Evolutionary conservation across 257 asterid species (phyloP), one percentile per base, ranked within the genome.

Genomic region (Primulina tabacum): DNA sequence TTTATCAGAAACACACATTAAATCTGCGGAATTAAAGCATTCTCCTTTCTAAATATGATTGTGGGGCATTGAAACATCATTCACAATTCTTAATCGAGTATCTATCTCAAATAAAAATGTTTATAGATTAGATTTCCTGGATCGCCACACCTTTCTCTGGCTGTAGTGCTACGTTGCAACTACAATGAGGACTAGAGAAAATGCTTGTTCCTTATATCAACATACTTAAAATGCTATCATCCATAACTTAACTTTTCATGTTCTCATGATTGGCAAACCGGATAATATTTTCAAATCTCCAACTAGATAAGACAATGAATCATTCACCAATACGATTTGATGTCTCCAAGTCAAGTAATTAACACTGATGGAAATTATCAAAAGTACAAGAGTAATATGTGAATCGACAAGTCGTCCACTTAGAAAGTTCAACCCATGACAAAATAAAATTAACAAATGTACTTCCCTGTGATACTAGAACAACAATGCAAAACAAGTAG

Each of bases 1-100:
- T 43, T 28, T 26, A 18, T 8, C 5, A 64, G 26, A 61, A 26
- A 21, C 11, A 18, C 9, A 7, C 34, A 7, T 6, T 57, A 16
- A 18, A 62, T 7, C 64, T 8, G 60, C 63, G 60, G 50, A 24
- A 65, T 0, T 57, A 62, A 14, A 35, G 35, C 29, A 43, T 63
- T 35, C 50, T 62, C 18, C 62, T 53, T 63, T 74, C 40, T 21
- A 26, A 14, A 43, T 57, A 76, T 70, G 26, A 24, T 52, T 58
- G 21, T 16, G 47, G 28, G 62, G 40, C 47, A 32, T 30, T 59
- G 57, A 35, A 37, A 62, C 26, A 62, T 62, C 17, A 50, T 53
- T 32, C 30, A 67, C 8, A 17, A 43, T 33, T 62, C 35, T 34
- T 62, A 2, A 32, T 17, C 11, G 52, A 62, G 52, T 6, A 62